phyloP scores from a whole-genome alignment of 257 asterid genomes.

The Fraxinus cuspidata region DNA sequence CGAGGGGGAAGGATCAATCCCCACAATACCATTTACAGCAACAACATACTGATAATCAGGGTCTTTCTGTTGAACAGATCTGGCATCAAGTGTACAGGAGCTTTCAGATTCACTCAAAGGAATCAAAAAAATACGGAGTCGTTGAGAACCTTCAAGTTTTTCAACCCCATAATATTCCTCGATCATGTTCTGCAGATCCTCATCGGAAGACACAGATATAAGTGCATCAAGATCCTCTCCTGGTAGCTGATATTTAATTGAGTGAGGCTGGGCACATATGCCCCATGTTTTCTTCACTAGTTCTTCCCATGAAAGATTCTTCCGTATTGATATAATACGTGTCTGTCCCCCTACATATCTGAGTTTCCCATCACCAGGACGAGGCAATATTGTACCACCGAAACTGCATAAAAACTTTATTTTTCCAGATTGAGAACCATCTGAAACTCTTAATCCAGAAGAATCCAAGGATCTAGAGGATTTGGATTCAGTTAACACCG shows the following conservation, averaged over 20 bases:
- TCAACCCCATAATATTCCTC: slow-evolving; percentile 66
- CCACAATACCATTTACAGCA: slow-evolving; percentile 63
- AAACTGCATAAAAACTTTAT: slow-evolving; percentile 65
- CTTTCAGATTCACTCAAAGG: slow-evolving; percentile 56
- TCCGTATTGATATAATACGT: slow-evolving; percentile 51
- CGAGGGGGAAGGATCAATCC: slow-evolving; percentile 38
- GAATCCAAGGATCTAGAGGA: slow-evolving; percentile 41
- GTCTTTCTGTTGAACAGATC: slow-evolving; percentile 39
- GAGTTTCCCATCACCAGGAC: slow-evolving; percentile 74
- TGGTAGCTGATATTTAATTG: slow-evolving; percentile 71
- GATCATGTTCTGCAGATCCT: slow-evolving; percentile 72
- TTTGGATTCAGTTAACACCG: slow-evolving; percentile 40
- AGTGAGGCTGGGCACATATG: slow-evolving; percentile 55
- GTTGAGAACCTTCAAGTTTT: slow-evolving; percentile 58
- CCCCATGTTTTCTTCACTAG: slow-evolving; percentile 53
- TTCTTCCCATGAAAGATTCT: slow-evolving; percentile 50
- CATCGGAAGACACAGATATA: slow-evolving; percentile 70
- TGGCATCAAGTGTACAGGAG: slow-evolving; percentile 34
- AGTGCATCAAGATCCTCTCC: slow-evolving; percentile 84
- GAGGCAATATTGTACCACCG: slow-evolving; percentile 60
- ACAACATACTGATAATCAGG: slow-evolving; percentile 61
- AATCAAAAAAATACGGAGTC: slow-evolving; percentile 70
- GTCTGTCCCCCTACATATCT: slow-evolving; percentile 73
- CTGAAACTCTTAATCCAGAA: slow-evolving; percentile 43
- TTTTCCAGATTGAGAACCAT: slow-evolving; percentile 51